Percentiles rank a stretch among this genome's conserved stretches.
These are phyloP conservation scores for Acacia concinna DNA, from an alignment of 331 rosid species.

Conservation along the genomic window DNA sequence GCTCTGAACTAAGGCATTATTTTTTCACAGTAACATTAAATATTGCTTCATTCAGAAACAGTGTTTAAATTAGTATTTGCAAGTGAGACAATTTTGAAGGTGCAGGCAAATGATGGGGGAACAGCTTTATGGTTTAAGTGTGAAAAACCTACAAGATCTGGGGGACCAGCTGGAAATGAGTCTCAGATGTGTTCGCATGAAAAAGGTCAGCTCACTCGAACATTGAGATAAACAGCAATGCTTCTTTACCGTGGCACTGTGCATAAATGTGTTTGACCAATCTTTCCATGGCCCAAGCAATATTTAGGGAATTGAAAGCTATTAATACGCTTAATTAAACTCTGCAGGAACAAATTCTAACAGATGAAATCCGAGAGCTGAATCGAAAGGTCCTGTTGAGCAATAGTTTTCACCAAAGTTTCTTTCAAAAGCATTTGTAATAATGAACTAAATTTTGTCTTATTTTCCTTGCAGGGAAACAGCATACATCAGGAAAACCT, in stretches of 20 bases:
- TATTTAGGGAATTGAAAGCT: slow-evolving; percentile 10
- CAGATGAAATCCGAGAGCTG: slow-evolving; percentile 61
- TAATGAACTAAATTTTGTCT: slow-evolving; percentile 10
- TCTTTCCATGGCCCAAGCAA: neutral
- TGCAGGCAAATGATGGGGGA: slow-evolving; percentile 74
- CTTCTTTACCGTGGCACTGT: neutral
- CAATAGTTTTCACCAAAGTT: slow-evolving; percentile 9
- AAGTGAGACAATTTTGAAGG: slow-evolving; percentile 5
- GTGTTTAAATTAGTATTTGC: neutral
- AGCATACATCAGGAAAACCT: slow-evolving; percentile 61
- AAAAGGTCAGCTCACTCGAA: slow-evolving; percentile 53
- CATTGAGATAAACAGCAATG: neutral
- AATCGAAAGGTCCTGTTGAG: slow-evolving; percentile 49
- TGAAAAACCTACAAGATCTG: slow-evolving; percentile 59
- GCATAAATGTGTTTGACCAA: slow-evolving; percentile 13
- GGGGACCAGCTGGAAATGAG: slow-evolving; percentile 70
- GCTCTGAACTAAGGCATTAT: neutral
- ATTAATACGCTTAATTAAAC: slow-evolving; percentile 30
- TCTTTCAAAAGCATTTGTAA: slow-evolving; percentile 1
- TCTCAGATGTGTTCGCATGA: slow-evolving; percentile 61
- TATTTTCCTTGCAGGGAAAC: slow-evolving; percentile 45
- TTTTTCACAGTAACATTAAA: neutral
- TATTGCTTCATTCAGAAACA: neutral
- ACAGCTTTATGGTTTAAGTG: slow-evolving; percentile 62
- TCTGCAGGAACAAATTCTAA: slow-evolving; percentile 71